phyloP scores from a whole-genome alignment of 257 asterid genomes.

The Parsonsia alboflavescens region DNA sequence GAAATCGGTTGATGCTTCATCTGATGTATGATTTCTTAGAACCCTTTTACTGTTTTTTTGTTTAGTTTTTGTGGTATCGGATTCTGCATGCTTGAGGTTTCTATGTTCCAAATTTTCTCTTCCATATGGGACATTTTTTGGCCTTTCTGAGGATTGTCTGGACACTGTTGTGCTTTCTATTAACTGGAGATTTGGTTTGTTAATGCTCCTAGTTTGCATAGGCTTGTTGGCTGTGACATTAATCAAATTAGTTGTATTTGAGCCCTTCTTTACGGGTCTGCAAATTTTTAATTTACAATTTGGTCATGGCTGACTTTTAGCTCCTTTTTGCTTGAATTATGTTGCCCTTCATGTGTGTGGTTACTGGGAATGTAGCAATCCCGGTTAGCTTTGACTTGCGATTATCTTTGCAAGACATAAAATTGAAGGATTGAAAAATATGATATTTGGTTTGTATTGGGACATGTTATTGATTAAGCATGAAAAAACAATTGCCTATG shows the following conservation, averaged over 20 bases:
- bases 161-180: not conserved
- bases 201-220: not conserved
- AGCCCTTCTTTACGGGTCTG: not conserved
- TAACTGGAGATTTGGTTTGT: not conserved
- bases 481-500: not conserved
- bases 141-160: not conserved
- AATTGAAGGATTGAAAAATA: not conserved
- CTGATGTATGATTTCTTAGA: slow-evolving; percentile 39
- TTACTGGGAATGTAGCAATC: not conserved
- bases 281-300: not conserved
- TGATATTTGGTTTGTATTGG: not conserved
- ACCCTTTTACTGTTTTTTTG: not conserved
- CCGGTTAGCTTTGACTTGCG: not conserved
- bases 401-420: not conserved
- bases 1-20: slow-evolving; percentile 44
- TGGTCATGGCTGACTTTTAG: not conserved
- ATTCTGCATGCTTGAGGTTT: not conserved
- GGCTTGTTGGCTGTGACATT: not conserved
- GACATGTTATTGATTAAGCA: not conserved
- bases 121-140: not conserved
- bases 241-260: not conserved
- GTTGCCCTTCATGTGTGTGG: not conserved
- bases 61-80: not conserved
- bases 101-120: not conserved
- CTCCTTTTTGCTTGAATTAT: not conserved